These are phyloP conservation scores for Bertia moriformis DNA, from an alignment of 2,329 filamentous ascomycete genomes.

Conservation along the genomic window DNA sequence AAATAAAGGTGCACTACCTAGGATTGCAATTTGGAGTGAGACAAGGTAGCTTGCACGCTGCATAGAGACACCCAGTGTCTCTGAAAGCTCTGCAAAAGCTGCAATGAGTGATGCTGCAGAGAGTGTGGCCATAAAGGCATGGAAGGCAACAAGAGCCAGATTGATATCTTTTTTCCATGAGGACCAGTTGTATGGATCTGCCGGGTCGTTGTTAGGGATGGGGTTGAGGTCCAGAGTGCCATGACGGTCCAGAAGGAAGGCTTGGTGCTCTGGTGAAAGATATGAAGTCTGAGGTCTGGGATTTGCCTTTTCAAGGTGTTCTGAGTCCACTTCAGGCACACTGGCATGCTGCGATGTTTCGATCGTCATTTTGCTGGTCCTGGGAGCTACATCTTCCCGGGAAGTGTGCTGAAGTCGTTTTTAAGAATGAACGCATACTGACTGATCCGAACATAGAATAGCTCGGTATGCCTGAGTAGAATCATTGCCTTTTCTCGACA, in stretches of 20 bases:
- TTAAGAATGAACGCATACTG: no score
- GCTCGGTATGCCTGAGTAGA: no score
- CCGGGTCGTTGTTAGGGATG: neutral
- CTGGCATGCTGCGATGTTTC: neutral
- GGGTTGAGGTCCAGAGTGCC: constrained; percentile 1
- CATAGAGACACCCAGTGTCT: constrained; percentile 30
- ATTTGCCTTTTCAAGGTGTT: no score
- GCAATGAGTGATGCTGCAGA: constrained; percentile 36
- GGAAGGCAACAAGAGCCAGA: constrained; percentile 36
- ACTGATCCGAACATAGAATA: no score
- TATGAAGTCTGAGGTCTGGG: no score
- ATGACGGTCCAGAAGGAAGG: neutral
- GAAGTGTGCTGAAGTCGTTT: no score
- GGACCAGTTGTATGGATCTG: constrained; percentile 1
- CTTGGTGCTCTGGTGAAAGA: neutral
- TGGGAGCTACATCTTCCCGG: no score
- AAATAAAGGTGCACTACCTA: constrained; percentile 35
- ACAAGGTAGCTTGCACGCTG: constrained; percentile 36
- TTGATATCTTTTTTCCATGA: constrained; percentile 15
- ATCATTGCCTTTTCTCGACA: no score
- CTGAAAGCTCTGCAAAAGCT: constrained; percentile 34
- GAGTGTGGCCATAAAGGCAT: constrained; percentile 41
- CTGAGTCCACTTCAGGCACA: neutral
- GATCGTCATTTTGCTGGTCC: neutral
- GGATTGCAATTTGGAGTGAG: constrained; percentile 36